Evolutionary conservation across 176 grass and related monocot species (phyloP).

Genomic region (Eremochloa ophiuroides): DNA sequence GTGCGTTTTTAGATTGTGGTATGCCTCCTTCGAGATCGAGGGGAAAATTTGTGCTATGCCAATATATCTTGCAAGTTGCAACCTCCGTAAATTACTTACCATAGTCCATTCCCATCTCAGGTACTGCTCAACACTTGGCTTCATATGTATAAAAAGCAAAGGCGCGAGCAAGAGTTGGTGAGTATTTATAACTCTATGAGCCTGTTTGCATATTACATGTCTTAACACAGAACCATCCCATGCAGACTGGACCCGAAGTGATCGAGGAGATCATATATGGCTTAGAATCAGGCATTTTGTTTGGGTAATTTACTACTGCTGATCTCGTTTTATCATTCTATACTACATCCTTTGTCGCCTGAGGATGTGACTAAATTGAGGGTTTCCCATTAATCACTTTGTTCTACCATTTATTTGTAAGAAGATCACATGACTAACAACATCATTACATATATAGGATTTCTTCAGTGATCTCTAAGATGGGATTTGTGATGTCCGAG

Average conservation of each 20-base stretch:
- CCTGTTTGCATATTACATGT: conserved; percentile 12
- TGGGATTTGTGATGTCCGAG: conserved; percentile 91
- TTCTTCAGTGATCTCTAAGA: conserved; percentile 97
- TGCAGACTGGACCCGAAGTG: conserved; percentile 82
- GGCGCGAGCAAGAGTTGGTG: conserved; percentile 85
- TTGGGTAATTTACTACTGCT: conserved; percentile 58
- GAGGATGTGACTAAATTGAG: neutral
- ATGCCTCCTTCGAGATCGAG: neutral
- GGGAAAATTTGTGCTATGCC: neutral
- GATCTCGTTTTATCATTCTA: neutral
- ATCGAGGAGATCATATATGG: conserved; percentile 89
- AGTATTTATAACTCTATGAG: conserved; percentile 30
- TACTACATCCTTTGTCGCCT: neutral
- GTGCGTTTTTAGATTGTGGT: neutral
- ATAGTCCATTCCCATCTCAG: conserved; percentile 29
- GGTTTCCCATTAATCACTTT: neutral
- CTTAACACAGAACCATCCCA: conserved; percentile 30
- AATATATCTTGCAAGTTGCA: neutral
- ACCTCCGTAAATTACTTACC: neutral
- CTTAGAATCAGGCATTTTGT: conserved; percentile 96
- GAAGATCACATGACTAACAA: conserved; percentile 3
- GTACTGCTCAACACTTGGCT: conserved; percentile 85
- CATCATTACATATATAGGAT: conserved; percentile 48
- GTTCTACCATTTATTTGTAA: neutral
- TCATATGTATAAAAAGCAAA: conserved; percentile 88